These are phyloP conservation scores for Marasmius fiardii DNA, from an alignment of 1,284 basidiomycete genomes.

Conservation along the genomic window DNA sequence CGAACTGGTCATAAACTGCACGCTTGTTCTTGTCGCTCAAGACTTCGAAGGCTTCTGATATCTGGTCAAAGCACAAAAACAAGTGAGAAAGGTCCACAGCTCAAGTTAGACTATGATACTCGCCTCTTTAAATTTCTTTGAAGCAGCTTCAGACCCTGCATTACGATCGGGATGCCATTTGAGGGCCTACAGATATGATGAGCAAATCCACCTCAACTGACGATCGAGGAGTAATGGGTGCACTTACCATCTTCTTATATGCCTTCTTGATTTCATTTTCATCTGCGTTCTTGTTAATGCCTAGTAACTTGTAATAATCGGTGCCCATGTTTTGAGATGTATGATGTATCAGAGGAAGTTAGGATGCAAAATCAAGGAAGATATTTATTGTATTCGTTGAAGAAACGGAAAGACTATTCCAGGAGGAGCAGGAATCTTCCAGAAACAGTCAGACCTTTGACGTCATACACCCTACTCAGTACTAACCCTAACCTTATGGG, in stretches of 20 bases:
- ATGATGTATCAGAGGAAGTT: not conserved
- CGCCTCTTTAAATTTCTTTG: conserved; percentile 92
- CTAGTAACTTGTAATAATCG: conserved; percentile 84
- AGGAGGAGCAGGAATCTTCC: not conserved
- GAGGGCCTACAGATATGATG: conserved; percentile 53
- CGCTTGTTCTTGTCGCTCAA: conserved; percentile 93
- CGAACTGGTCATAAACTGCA: conserved; percentile 91
- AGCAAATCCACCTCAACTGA: conserved; percentile 32
- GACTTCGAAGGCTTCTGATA: conserved; percentile 97
- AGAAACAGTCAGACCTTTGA: not conserved
- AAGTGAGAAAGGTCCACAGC: conserved; percentile 2
- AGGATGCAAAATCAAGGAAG: not conserved
- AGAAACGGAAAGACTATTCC: not conserved
- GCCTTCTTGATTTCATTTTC: conserved; percentile 87
- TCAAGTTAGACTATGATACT: conserved; percentile 13
- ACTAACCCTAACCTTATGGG: not conserved
- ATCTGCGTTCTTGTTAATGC: conserved; percentile 66
- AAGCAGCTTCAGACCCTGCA: conserved; percentile 77
- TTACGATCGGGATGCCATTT: conserved; percentile 95
- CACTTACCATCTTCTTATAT: conserved; percentile 74
- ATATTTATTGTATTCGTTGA: not conserved
- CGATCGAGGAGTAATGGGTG: conserved; percentile 23
- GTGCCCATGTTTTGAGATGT: conserved; percentile 50
- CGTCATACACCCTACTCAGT: not conserved
- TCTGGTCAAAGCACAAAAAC: conserved; percentile 47